phyloP scores from a whole-genome alignment of 192 early-diverging fungal genomes.

The Lobosporangium transversale region DNA sequence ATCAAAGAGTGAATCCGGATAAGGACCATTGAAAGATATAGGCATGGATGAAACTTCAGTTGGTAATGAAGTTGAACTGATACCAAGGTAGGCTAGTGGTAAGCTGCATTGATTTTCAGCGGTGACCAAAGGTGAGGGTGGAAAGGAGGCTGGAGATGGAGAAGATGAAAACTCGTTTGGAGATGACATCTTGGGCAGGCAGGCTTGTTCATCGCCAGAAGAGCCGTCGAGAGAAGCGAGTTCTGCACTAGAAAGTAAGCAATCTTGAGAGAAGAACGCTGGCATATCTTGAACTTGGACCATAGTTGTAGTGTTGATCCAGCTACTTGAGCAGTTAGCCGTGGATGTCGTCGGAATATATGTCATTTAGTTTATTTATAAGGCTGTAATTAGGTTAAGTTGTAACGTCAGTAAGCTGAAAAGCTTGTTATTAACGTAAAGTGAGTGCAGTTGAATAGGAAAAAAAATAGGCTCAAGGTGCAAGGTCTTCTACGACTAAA shows the following conservation, averaged over 20 bases:
- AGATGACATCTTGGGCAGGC: conserved; percentile 8
- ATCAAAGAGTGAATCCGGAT: conserved; percentile 2
- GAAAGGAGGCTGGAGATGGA: conserved; percentile 23
- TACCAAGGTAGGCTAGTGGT: conserved; percentile 9
- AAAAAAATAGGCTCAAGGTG: too few species aligned
- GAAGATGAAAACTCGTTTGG: conserved; percentile 16
- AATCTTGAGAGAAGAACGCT: conserved; percentile 7
- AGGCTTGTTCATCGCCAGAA: conserved; percentile 7
- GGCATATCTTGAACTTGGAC: conserved; percentile 1
- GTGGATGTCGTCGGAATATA: neutral
- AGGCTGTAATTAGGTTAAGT: too few species aligned
- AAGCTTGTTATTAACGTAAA: too few species aligned
- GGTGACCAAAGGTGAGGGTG: conserved; percentile 17
- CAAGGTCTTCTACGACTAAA: too few species aligned
- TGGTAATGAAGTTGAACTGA: neutral
- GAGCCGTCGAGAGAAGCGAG: conserved; percentile 10
- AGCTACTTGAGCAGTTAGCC: neutral
- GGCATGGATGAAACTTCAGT: neutral
- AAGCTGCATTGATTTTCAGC: neutral
- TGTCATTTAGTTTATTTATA: too few species aligned
- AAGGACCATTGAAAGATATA: conserved; percentile 1
- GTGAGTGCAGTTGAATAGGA: too few species aligned
- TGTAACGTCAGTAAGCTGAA: too few species aligned
- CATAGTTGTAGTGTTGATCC: conserved; percentile 1
- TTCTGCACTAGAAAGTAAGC: conserved; percentile 2